Evolutionary conservation across 352 stramenopile species (phyloP).

Genomic region (Pythium aphanidermatum): DNA sequence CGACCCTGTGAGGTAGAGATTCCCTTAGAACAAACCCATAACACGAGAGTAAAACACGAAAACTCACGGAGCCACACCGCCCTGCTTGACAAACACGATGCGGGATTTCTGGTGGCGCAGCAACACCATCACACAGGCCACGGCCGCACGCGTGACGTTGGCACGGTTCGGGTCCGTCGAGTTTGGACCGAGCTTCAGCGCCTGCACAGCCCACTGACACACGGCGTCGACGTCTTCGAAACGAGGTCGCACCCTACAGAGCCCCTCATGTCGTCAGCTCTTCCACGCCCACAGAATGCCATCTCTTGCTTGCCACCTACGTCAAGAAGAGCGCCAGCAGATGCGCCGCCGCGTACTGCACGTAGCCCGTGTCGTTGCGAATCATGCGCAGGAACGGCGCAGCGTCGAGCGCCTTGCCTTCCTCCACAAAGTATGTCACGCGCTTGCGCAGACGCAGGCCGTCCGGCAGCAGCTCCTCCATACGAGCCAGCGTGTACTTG

Average conservation of each 20-base stretch:
- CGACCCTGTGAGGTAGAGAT: constrained; percentile 28
- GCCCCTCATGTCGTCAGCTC: too few relatives aligned
- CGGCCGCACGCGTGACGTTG: constrained; percentile 77
- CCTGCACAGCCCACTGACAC: constrained; percentile 71
- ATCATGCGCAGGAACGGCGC: constrained; percentile 80
- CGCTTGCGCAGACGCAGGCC: constrained; percentile 72
- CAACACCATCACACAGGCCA: constrained; percentile 90
- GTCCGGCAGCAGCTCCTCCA: constrained; percentile 82
- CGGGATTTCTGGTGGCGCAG: constrained; percentile 86
- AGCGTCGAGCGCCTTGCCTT: constrained; percentile 67
- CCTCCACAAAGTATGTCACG: constrained; percentile 70
- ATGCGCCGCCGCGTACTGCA: constrained; percentile 76
- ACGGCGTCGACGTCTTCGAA: constrained; percentile 76
- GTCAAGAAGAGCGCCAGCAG: constrained; percentile 82
- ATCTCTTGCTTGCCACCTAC: constrained; percentile 25
- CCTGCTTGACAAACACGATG: constrained; percentile 86
- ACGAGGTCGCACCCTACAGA: constrained; percentile 70
- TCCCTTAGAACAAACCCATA: not conserved
- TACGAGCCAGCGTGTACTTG: constrained; percentile 81
- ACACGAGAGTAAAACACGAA: not conserved
- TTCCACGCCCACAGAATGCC: too few relatives aligned
- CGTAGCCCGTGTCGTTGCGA: constrained; percentile 79
- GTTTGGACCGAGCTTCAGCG: constrained; percentile 57
- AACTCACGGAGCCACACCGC: constrained; percentile 87
- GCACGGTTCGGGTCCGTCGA: constrained; percentile 61